phyloP scores from a whole-genome alignment of 140 eudicot genomes.

The Flaveria floridana region DNA sequence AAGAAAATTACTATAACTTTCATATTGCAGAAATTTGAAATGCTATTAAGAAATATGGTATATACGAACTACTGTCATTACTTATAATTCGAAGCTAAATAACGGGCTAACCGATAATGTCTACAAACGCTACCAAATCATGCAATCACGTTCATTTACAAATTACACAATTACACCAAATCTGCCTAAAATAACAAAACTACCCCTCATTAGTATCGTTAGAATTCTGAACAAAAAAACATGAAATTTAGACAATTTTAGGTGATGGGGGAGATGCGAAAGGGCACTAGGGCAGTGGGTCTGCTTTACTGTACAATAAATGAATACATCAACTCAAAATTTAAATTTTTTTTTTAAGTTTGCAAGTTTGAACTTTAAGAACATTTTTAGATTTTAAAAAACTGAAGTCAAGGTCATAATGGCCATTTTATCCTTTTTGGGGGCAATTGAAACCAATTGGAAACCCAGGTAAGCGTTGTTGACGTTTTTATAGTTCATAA shows the following conservation, averaged over 20 bases:
- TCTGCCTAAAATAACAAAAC: constrained; percentile 14
- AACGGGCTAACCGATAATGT: not conserved
- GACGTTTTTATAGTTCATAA: not conserved
- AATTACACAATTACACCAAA: not conserved
- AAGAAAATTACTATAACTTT: constrained; percentile 3
- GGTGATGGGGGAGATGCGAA: not conserved
- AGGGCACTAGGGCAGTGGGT: not conserved
- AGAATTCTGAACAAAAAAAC: not conserved
- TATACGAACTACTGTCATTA: not conserved
- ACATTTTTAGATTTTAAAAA: not conserved
- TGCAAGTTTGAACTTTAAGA: not conserved
- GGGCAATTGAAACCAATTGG: not conserved
- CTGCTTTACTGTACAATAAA: not conserved
- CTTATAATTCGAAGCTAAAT: not conserved
- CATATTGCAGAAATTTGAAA: not conserved
- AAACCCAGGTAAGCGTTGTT: not conserved
- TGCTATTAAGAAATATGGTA: not conserved
- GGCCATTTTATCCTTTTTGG: not conserved
- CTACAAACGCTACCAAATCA: constrained; percentile 4
- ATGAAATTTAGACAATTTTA: not conserved
- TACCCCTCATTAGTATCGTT: not conserved
- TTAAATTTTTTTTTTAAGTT: not conserved
- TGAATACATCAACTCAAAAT: not conserved
- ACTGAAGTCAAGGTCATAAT: not conserved
- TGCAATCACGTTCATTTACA: constrained; percentile 19